Evolutionary conservation across 139 green algal genomes (phyloP), one percentile per base, ranked within the genome.

Genomic region (Pseudopediastrum boryanum): DNA sequence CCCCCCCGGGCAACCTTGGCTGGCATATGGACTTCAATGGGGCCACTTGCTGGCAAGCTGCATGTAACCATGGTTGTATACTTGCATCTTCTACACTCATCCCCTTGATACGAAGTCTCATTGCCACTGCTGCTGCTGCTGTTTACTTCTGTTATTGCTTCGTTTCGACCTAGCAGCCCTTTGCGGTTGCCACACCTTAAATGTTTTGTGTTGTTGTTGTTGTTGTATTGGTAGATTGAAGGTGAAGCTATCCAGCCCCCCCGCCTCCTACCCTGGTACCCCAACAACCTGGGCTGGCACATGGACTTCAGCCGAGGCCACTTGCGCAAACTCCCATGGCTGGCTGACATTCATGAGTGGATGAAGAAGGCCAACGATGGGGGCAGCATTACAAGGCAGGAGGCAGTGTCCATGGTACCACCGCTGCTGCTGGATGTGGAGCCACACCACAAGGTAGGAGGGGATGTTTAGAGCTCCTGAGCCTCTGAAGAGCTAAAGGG

Each of bases 381-480:
- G 9, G 96, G 96, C 31, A 92, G 66, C 87, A 99, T 99, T 89
- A 98, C 93, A 4, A 85, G 96, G 4, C 96, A 99, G 90, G 96
- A 99, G 86, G 95, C 94, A 4, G 96, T 99, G 77, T 98, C 93
- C 70, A 99, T 99, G 96, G 92, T 99, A 59, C 96, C 96, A 9
- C 95, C 96, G 0, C 85, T 99, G 33, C 94, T 99, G 62, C 86
- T 99, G 78, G 96, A 98, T 51, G 94, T 98, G 52, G 85, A 96
- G 80, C 93, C 97, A 8, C 81, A 96, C 42, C 95, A 99, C 89
- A 84, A 62, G 71, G 90, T 94, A 44, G 44, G 67, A 42, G 27
- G 68, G 48, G 48, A 16, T 19, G 48, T 58, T n/a, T n/a, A n/a
- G n/a, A n/a, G n/a, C n/a, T n/a, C n/a, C n/a, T n/a, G n/a, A n/a